Evolutionary conservation across 2,329 filamentous ascomycete species (phyloP), one percentile per base, ranked within the genome.

Genomic region (Neospermospora avenae): DNA sequence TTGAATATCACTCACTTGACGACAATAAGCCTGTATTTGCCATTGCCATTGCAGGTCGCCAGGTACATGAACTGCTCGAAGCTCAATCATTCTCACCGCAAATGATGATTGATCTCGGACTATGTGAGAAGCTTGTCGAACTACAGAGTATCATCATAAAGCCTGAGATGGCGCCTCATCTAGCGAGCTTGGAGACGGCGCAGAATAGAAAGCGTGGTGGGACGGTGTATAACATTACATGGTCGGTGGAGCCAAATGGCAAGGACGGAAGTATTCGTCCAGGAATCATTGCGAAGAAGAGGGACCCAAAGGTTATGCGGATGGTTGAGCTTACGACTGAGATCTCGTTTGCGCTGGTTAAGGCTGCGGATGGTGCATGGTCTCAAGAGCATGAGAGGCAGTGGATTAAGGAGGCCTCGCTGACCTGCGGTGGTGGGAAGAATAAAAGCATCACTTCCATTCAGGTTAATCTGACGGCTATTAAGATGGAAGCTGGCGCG

Each of bases 1-100:
- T 51, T 8, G 28, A 28, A 7, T 51, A 51, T 28, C 53, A 55
- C 41, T 34, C 24, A 7, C 53, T 55, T n/a, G 53, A 56, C n/a
- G 53, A 46, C 28, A 56, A 46, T 18, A 24, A 24, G 25, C 53
- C 39, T 4, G 53, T 56, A 7, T 56, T 34, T n/a, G 39, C 42
- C n/a, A 18, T 10, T 14, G 41, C 53, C n/a, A 45, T 22, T 22
- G 42, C 39, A 20, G 42, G 20, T 14, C 20, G 41, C 22, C 34
- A 20, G 18, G 31, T 16, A 8, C 24, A 13, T 10, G 28, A 45
- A n/a, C 25, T 56, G 7, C 39, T 45, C 20, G 42, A 35, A 22
- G 42, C 39, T 2, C 25, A 45, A 11, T 24, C 28, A 1, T 45
- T 56, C 31, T 46, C 53, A 4, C 24, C 42, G 11, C 41, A 46